A percentile compares a stretch with the other conserved stretches of the same genome.
phyloP scores from a whole-genome alignment of 192 early-diverging fungal genomes.

The Fimicolochytrium jonesii region DNA sequence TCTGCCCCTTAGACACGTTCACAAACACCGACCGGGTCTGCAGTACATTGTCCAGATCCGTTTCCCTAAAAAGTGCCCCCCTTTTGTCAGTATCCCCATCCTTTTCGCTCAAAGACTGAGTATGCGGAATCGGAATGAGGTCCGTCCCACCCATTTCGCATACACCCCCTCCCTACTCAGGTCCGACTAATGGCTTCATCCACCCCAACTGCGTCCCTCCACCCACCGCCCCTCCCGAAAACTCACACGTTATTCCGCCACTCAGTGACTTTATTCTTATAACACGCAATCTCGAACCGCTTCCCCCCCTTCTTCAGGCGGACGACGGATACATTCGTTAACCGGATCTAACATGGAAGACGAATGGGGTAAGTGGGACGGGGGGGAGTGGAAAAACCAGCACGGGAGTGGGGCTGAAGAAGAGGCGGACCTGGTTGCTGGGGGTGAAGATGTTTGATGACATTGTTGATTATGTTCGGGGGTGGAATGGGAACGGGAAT shows the following conservation, averaged over 20 bases:
- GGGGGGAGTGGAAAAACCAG: background rate
- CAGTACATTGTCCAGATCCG: conserved; percentile 93
- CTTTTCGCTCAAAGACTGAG: too few relatives aligned
- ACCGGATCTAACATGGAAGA: conserved; percentile 43
- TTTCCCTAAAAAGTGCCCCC: conserved; percentile 71
- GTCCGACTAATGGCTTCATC: too few relatives aligned
- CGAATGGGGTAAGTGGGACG: background rate
- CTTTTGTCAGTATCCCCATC: background rate
- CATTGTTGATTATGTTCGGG: too few relatives aligned
- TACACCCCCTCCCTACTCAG: too few relatives aligned
- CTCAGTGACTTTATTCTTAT: conserved; percentile 98
- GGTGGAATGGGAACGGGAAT: too few relatives aligned
- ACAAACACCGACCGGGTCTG: conserved; percentile 86
- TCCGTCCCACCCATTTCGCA: too few relatives aligned
- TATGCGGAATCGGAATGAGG: too few relatives aligned
- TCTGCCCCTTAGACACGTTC: conserved; percentile 96
- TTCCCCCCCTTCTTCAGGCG: conserved; percentile 94
- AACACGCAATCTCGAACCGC: conserved; percentile 97
- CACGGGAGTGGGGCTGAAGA: background rate
- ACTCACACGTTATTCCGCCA: conserved; percentile 87
- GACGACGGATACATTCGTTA: conserved; percentile 96
- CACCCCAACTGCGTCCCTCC: too few relatives aligned
- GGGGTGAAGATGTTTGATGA: conserved; percentile 21
- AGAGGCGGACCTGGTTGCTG: conserved; percentile 17
- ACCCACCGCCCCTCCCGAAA: too few relatives aligned